Base-by-base conservation (phyloP, 495 filamentous ascomycete genomes). In the Aspergillus carlsbadensis region DNA sequence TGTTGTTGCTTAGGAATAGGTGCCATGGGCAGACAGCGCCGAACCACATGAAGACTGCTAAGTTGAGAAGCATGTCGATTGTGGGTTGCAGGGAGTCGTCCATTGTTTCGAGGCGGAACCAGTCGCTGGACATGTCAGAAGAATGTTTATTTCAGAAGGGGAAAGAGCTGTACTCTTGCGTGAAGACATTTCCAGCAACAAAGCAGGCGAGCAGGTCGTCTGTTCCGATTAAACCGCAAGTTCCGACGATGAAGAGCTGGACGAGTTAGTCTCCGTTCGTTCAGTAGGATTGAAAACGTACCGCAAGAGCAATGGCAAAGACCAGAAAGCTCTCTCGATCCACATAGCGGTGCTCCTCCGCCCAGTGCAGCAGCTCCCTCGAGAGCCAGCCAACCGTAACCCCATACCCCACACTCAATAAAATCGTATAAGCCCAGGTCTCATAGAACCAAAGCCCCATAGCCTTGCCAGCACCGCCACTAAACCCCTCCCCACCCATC, bases 151-250 rank as follows among this genome's bases (percentile, higher is more conserved):
- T 18, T 15, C 6, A 21, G 13, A 33, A 17, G 1, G n/a, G 20
- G 10, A 6, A 15, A 34, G 39, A 26, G 15, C 63, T 78, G 56
- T 74, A 84, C 81, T 88, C 92, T 81, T 88, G 89, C 5, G 89
- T 96, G 60, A 98, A 94, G 6, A 82, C 84, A 62, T 96, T 96
- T 3, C 93, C 93, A 15, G 93, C 92, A 56, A 96, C 86, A 62
- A 98, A 98, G 72, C 91, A 96, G 2, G 93, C 92, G 1, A 98
- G 79, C 14, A 96, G 86, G 58, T 96, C 93, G 69, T 96, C 93
- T 41, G 85, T 94, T 2, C 93, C 93, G 54, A 96, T 84, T 79
- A 96, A 83, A 10, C 92, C 92, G 61, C 88, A 91, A 1, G 91
- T 96, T 11, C 90, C 91, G 3, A 88, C 79, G 54, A 95, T 88